Evolutionary conservation across 2,329 filamentous ascomycete genomes (phyloP).

Genomic region (Penicillium sp.): DNA sequence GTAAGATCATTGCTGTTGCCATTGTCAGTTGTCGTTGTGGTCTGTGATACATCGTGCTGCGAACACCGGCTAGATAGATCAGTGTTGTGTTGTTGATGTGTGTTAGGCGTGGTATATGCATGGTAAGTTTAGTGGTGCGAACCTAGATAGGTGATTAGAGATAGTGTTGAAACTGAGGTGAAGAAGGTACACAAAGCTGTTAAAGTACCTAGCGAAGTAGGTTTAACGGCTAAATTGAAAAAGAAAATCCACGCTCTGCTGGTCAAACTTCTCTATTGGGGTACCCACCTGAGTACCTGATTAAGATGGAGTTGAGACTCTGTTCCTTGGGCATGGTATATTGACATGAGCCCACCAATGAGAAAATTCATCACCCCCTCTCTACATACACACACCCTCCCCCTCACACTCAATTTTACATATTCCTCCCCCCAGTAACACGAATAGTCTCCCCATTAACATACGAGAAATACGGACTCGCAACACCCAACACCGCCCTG

Average conservation of each 20-base stretch:
- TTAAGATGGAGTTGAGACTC: not conserved
- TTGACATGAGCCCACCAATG: not conserved
- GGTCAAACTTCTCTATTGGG: not conserved
- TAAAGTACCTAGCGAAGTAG: not conserved
- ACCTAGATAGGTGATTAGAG: not conserved
- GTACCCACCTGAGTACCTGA: not conserved
- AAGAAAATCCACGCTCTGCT: not conserved
- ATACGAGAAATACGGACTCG: conserved; percentile 82
- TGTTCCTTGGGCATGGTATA: not conserved
- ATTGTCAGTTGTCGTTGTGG: not conserved
- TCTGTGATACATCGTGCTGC: not conserved
- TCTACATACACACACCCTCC: not conserved
- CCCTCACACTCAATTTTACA: conserved; percentile 48
- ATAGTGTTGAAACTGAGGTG: not conserved
- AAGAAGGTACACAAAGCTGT: not conserved
- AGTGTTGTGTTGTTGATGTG: not conserved
- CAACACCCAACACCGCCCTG: conserved; percentile 75
- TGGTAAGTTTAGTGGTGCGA: not conserved
- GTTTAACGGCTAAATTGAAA: not conserved
- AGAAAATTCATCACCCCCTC: not conserved
- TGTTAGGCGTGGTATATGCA: not conserved
- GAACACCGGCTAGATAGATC: not conserved
- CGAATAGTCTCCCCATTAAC: conserved; percentile 86
- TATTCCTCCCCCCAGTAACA: conserved; percentile 77
- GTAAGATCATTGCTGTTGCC: not conserved